Evolutionary conservation across 148 eudicot species (phyloP), one percentile per base, ranked within the genome.

Genomic region (Euryodendron excelsum): DNA sequence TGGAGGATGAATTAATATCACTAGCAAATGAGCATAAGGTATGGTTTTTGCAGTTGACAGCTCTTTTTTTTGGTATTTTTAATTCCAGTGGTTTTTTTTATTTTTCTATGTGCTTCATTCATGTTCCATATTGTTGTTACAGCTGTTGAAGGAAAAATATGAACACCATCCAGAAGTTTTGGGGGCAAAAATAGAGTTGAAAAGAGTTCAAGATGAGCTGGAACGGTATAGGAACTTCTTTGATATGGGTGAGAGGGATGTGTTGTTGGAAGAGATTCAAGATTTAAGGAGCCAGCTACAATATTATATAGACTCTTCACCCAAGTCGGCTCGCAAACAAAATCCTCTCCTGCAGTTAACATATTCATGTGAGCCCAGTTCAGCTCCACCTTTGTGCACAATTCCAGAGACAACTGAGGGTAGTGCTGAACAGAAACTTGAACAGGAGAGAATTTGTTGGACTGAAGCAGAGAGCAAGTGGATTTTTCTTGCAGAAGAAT

Each of bases 161-260:
- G 97, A 96, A 60, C 90, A 96, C 81, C 92, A 96, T 82, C 99
- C 98, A 8, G 99, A 96, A 73, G 82, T 93, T 63, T 78, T 93
- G 23, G 88, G 91, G 81, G 79, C 95, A 80, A 89, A 85, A 63
- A 86, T 96, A 20, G 97, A 96, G 86, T 63, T 96, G 21, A 82
- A 89, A 79, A 88, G 91, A 77, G 86, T 82, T 78, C 92, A 91
- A 71, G 97, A 90, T 78, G 98, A 96, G 82, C 72, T 93, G 77
- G 95, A 90, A 74, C 89, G 81, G 62, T 91, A 92, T 76, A 86
- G 77, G 37, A 96, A 86, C 86, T 96, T 93, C 81, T 91, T 88
- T 87, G 99, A 92, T 80, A 84, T 93, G 91, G 98, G 98, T 12
- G 99, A 96, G 86, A 88, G 90, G 86, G 98, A 96, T 81, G 91